phyloP scores from a whole-genome alignment of 2,329 filamentous ascomycete genomes.

The Eutypella sp. region DNA sequence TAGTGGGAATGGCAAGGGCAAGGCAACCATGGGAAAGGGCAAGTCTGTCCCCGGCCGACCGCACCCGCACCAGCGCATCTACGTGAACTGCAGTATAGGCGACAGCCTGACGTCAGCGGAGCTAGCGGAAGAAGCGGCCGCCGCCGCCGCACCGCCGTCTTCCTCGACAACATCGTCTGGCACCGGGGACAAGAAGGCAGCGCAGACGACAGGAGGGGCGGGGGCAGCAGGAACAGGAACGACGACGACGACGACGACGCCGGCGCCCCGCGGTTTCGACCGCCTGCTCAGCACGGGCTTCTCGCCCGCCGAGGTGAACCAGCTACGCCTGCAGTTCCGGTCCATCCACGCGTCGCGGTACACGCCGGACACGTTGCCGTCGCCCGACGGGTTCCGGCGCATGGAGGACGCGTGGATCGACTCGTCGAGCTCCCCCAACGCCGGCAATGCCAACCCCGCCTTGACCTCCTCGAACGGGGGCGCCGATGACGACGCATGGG shows the following conservation, averaged over 20 bases:
- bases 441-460: constrained; percentile 19
- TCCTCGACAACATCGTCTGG: constrained; percentile 4
- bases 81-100: constrained; percentile 91
- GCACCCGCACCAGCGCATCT: constrained; percentile 54
- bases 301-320: constrained; percentile 74
- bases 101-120: constrained; percentile 65
- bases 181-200: no score
- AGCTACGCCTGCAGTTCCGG: constrained; percentile 82
- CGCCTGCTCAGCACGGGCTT: constrained; percentile 78
- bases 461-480: constrained; percentile 34
- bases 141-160: constrained; percentile 22
- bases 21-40: constrained; percentile 66
- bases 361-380: constrained; percentile 86
- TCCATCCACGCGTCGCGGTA: constrained; percentile 76
- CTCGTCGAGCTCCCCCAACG: constrained; percentile 40
- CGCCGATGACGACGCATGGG: constrained; percentile 30
- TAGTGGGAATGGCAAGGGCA: constrained; percentile 31
- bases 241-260: constrained; percentile 30
- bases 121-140: constrained; percentile 60
- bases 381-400: constrained; percentile 65
- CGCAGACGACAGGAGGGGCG: constrained; percentile 1
- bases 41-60: constrained; percentile 56
- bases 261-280: constrained; percentile 78
- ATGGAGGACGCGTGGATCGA: constrained; percentile 94
- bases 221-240: constrained; percentile 7